phyloP scores from a whole-genome alignment of 2,329 filamentous ascomycete genomes.

The Pyrenophora teres region DNA sequence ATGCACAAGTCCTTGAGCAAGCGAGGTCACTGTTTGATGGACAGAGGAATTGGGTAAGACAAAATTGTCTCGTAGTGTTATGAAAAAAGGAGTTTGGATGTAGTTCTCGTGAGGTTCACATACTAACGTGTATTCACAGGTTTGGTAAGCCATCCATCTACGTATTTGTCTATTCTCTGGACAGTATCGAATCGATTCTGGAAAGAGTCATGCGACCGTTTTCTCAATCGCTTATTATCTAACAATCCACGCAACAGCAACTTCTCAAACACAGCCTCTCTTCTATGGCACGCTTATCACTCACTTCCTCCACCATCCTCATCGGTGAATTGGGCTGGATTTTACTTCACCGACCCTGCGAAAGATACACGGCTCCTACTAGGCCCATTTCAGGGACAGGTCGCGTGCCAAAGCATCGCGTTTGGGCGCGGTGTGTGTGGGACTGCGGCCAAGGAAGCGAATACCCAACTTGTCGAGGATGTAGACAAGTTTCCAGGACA shows the following conservation, averaged over 20 bases:
- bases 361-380: slow-evolving; percentile 65
- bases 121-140: too few relatives aligned
- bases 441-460: slow-evolving; percentile 62
- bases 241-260: slow-evolving; percentile 52
- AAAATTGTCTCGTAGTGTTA: not conserved
- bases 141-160: too few relatives aligned
- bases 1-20: slow-evolving; percentile 73
- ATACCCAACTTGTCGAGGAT: slow-evolving; percentile 69
- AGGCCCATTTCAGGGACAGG: slow-evolving; percentile 76
- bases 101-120: too few relatives aligned
- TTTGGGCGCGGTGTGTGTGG: slow-evolving; percentile 79
- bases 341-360: slow-evolving; percentile 46
- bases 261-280: slow-evolving; percentile 73
- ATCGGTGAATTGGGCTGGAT: slow-evolving; percentile 80
- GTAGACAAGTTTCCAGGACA: slow-evolving; percentile 78
- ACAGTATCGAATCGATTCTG: too few relatives aligned
- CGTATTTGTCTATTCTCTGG: too few relatives aligned
- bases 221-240: not conserved
- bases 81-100: too few relatives aligned
- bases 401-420: slow-evolving; percentile 76
- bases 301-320: slow-evolving; percentile 69
- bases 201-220: too few relatives aligned
- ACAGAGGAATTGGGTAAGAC: slow-evolving; percentile 77
- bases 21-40: slow-evolving; percentile 70
- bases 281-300: slow-evolving; percentile 80